Conservation (phyloP, 228 moss, liverwort and hornwort genomes). For the Sphagnum magellanicum region DNA sequence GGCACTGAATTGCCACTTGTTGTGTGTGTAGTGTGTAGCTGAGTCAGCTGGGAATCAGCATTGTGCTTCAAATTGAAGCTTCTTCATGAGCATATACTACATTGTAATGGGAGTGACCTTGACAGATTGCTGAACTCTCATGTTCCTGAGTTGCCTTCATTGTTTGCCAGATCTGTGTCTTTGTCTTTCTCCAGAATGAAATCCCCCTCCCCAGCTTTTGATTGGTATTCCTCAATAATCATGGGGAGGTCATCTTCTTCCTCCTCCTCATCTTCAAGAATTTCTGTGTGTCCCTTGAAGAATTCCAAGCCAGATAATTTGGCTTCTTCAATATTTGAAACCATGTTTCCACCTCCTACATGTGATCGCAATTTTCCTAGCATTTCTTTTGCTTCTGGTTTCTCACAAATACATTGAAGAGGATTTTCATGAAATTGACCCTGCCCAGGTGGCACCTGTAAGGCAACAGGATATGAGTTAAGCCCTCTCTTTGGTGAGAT, state of each 20-base stretch:
- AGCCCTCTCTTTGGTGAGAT: no score
- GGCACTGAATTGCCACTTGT: no score
- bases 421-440: slow-evolving; percentile 95
- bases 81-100: no score
- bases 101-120: no score
- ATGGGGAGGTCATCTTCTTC: slow-evolving; percentile 22
- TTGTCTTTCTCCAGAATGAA: no score
- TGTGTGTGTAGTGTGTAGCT: no score
- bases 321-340: slow-evolving; percentile 11
- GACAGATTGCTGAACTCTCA: no score
- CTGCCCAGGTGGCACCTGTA: slow-evolving; percentile 55
- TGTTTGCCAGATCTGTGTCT: no score
- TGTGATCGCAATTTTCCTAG: neutral
- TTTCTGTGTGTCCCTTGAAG: slow-evolving; percentile 28
- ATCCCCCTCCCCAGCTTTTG: slow-evolving; percentile 14
- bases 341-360: slow-evolving; percentile 13
- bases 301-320: slow-evolving; percentile 33
- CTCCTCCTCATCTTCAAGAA: slow-evolving; percentile 41
- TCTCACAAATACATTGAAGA: slow-evolving; percentile 77
- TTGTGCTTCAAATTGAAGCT: no score
- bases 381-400: slow-evolving; percentile 18
- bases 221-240: slow-evolving; percentile 40
- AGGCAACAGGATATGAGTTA: no score
- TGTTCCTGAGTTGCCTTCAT: no score
- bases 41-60: no score